Evolutionary conservation across 2,329 filamentous ascomycete genomes (phyloP).

Genomic region (Calcarisporium arbuscula): DNA sequence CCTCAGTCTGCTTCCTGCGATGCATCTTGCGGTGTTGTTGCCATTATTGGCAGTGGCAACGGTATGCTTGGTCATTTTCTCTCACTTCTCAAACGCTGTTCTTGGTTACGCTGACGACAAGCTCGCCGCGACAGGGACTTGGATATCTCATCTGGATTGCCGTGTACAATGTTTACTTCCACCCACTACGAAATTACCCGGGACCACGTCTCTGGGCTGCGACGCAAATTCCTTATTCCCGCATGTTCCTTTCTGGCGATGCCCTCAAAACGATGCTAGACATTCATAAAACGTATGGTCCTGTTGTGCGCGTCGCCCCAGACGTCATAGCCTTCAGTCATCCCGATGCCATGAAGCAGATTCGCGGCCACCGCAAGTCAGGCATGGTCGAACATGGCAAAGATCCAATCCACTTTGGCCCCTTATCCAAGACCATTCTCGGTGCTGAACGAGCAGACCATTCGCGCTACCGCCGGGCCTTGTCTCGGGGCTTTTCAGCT

Average conservation of each 20-base stretch:
- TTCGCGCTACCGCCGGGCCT: slow-evolving; percentile 13
- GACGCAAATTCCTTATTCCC: not conserved
- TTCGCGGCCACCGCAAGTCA: slow-evolving; percentile 12
- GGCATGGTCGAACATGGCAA: slow-evolving; percentile 9
- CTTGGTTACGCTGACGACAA: too few species aligned
- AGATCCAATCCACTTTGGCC: not conserved
- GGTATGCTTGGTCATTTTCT: too few species aligned
- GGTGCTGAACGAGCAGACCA: slow-evolving; percentile 13
- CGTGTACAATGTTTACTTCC: slow-evolving; percentile 1
- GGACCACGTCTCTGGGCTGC: not conserved
- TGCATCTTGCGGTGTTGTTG: too few species aligned
- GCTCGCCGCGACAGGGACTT: too few species aligned
- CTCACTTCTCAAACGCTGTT: too few species aligned
- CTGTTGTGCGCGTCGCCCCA: slow-evolving; percentile 39
- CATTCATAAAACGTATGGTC: slow-evolving; percentile 34
- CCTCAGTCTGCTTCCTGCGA: too few species aligned
- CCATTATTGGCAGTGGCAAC: too few species aligned
- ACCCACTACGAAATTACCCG: not conserved
- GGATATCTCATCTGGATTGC: slow-evolving; percentile 2
- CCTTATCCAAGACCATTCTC: slow-evolving; percentile 11
- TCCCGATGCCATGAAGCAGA: slow-evolving; percentile 10
- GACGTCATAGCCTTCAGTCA: slow-evolving; percentile 32
- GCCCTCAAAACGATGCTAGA: too few species aligned
- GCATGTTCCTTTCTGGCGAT: slow-evolving; percentile 4
- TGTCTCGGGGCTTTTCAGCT: slow-evolving; percentile 23